These are phyloP conservation scores for Anisodus acutangulus DNA, from an alignment of 257 asterid genomes.

Conservation along the genomic window DNA sequence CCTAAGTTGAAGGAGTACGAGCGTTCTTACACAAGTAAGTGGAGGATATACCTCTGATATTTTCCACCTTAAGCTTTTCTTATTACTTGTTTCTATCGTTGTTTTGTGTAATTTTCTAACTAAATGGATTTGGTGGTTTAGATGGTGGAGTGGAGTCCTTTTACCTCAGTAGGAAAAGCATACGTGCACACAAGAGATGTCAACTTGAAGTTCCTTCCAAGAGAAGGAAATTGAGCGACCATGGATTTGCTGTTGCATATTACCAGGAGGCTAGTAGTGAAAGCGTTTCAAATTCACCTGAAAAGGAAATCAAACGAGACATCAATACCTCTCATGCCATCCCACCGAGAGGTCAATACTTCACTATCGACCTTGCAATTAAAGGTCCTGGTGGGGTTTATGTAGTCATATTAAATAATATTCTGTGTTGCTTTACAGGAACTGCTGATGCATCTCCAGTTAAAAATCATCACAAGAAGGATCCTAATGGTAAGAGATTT, in stretches of 20 bases:
- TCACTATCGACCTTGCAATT: conserved; percentile 18
- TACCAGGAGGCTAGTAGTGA: conserved; percentile 70
- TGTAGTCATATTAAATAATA: conserved; percentile 32
- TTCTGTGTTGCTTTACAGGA: conserved; percentile 47
- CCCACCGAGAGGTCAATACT: conserved; percentile 44
- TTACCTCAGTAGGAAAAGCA: conserved; percentile 62
- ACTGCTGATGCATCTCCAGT: conserved; percentile 44
- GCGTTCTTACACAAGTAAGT: conserved; percentile 65
- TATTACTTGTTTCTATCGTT: conserved; percentile 4
- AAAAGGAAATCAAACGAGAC: conserved; percentile 51
- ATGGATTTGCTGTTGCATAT: conserved; percentile 53
- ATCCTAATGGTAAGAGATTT: conserved; percentile 58
- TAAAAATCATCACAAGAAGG: conserved; percentile 57
- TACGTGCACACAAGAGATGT: conserved; percentile 57
- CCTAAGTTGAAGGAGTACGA: conserved; percentile 69
- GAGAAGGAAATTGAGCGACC: conserved; percentile 71
- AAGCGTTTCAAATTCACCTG: conserved; percentile 67
- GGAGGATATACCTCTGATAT: conserved; percentile 22
- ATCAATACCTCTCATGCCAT: conserved; percentile 26
- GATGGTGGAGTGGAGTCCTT: conserved; percentile 69
- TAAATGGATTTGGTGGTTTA: conserved; percentile 35
- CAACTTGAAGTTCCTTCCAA: conserved; percentile 57
- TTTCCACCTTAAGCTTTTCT: conserved; percentile 14
- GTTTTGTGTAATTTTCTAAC: neutral
- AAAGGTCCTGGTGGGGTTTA: conserved; percentile 23